Evolutionary conservation across 2,329 filamentous ascomycete genomes (phyloP), one percentile per base, ranked within the genome.

Genomic region (Rhynchosporium graminicola): DNA sequence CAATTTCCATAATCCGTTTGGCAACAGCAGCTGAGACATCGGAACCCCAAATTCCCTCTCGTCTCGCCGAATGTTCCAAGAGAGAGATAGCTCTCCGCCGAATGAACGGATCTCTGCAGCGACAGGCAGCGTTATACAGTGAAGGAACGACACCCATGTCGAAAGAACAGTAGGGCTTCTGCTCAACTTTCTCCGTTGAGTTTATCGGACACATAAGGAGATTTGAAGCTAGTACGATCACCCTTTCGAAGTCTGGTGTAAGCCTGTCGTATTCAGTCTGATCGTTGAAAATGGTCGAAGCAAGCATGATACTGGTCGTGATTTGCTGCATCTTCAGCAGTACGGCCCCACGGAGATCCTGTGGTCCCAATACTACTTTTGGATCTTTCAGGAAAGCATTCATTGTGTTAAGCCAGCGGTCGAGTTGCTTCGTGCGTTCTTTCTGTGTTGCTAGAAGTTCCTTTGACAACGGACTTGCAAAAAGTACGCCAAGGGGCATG

Each of bases 11-110:
- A 26, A 67, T 51, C 9, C 61, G 65, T 28, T 70, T 63, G 2
- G 67, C 63, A 47, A 65, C 62, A 12, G 63, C 65, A 3, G 66
- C 67, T 9, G 60, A 60, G 2, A 70, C 42, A 12, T 64, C 15
- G 3, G 64, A 63, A 50, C 89, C 86, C 87, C 87, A 89, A 77
- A 89, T 84, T 20, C 84, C 86, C 73, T 89, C 87, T 54, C 85
- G 79, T 10, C 86, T 78, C 13, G 83, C 80, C 66, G 81, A 83
- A 56, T 79, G 77, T 31, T 28, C 43, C 52, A 89, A 74, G 15
- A 89, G 76, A 65, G 83, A 79, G 54, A 89, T 87, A 15, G 86
- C 86, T 66, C 82, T 82, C 29, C 84, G 78, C 12, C 87, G 80
- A 48, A 83, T 78, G 1, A 76, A 65, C 0, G 81, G 79, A 62